Conservation (phyloP, 2,329 filamentous ascomycete species). For the Verticillium longisporum region DNA sequence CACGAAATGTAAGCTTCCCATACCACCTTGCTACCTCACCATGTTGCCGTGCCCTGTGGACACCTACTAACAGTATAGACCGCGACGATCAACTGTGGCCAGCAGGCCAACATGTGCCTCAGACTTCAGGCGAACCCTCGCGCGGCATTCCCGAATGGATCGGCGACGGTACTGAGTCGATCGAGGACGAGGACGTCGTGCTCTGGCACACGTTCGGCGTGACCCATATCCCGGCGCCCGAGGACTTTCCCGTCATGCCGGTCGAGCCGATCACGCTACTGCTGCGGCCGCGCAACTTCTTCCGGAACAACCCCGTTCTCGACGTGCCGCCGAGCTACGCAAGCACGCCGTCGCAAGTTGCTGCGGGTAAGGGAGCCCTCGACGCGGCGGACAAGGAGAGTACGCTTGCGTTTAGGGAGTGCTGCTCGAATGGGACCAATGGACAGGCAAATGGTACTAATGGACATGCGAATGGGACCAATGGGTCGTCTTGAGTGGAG, state of each 20-base stretch:
- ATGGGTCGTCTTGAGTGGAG: background rate
- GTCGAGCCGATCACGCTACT: slow-evolving; percentile 78
- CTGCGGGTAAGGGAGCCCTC: slow-evolving; percentile 34
- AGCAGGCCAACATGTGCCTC: slow-evolving; percentile 79
- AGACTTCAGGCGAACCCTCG: slow-evolving; percentile 75
- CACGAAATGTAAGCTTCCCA: slow-evolving; percentile 64
- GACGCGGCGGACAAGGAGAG: slow-evolving; percentile 43
- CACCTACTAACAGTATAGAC: slow-evolving; percentile 39
- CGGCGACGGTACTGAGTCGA: slow-evolving; percentile 54
- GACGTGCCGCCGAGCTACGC: slow-evolving; percentile 71
- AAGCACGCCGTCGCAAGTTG: slow-evolving; percentile 64
- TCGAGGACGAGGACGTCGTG: slow-evolving; percentile 83
- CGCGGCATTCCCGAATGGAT: slow-evolving; percentile 72
- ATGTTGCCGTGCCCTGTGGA: no score
- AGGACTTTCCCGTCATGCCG: slow-evolving; percentile 92
- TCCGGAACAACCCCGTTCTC: slow-evolving; percentile 66
- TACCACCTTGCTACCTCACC: no score
- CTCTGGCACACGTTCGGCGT: slow-evolving; percentile 93
- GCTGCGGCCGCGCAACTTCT: slow-evolving; percentile 76
- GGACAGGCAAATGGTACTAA: background rate
- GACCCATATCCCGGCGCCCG: slow-evolving; percentile 81
- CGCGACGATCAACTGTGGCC: slow-evolving; percentile 76
- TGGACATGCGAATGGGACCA: background rate
- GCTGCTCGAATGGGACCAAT: background rate
- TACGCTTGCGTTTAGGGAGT: slow-evolving; percentile 21